Base-by-base conservation (phyloP, 352 stramenopile species). In the Phytophthora colocasiae region DNA sequence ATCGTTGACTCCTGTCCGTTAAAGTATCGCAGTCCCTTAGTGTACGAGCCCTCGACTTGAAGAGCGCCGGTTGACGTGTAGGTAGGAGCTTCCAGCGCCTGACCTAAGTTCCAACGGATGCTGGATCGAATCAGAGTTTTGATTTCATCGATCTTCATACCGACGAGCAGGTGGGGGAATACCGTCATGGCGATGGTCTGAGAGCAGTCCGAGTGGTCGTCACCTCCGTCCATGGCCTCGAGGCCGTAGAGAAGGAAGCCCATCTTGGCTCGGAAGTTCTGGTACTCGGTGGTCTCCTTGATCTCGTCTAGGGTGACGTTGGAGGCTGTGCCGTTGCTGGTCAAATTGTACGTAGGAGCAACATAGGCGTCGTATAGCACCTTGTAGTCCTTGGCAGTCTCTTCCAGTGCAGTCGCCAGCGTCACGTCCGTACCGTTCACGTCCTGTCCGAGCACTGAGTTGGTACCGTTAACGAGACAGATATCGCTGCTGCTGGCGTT, bases 191-290 rank as follows among this genome's bases (percentile, higher is more conserved):
- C 77, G 53, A 87, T 83, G 1, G 34, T 79, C 63, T 72, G 60
- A 4, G 71, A 38, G 45, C 78, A 90, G 29, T 73, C 29, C 22
- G 63, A 50, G 63, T 74, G 64, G 14, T 77, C 77, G 17, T 87
- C 62, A n/a, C 62, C 51, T 19, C 78, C 74, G 49, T 81, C 65
- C 65, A 77, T 81, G n/a, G 51, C 72, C 57, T 89, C 80, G 2
- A 87, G 57, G 0, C 72, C 71, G 47, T 71, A 85, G 8, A 71
- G 49, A 22, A 90, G 67, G 69, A 86, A 87, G 0, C 49, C 49
- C 6, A 90, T 63, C 58, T 87, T 86, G 54, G 81, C 78, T 11
- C 74, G 74, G 63, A 90, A 90, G 72, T 90, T 90, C 54, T 76
- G 56, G 69, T 66, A 90, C 57, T 73, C 72, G 4, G 59, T 47